These are phyloP conservation scores for Colletotrichum caudatum DNA, from an alignment of 2,329 filamentous ascomycete species.

Conservation along the genomic window DNA sequence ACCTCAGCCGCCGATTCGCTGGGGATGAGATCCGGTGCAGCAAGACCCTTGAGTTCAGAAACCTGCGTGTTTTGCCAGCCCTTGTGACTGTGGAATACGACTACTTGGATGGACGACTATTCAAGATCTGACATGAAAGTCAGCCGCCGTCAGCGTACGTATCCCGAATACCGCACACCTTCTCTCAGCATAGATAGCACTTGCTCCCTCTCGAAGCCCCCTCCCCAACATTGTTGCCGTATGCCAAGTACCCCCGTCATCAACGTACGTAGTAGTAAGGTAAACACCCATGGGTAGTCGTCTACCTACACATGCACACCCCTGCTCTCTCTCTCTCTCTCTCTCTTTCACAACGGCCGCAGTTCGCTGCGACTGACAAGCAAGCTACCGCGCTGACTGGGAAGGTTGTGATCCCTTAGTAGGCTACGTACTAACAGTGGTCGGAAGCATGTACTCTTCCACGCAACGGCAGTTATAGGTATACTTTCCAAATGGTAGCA, in stretches of 20 bases:
- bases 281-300: slow-evolving; percentile 16
- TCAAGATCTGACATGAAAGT: neutral
- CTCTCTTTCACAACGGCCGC: slow-evolving; percentile 33
- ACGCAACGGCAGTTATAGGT: neutral
- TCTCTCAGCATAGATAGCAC: too few species aligned
- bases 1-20: slow-evolving; percentile 23
- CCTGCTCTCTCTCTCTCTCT: slow-evolving; percentile 13
- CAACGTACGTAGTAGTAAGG: neutral
- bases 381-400: slow-evolving; percentile 16
- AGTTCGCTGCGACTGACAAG: slow-evolving; percentile 21
- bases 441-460: neutral
- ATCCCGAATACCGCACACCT: neutral
- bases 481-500: slow-evolving; percentile 13
- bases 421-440: slow-evolving; percentile 7
- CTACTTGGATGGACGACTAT: neutral
- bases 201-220: neutral
- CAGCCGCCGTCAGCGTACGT: neutral
- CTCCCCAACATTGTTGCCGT: neutral
- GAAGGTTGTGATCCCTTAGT: neutral
- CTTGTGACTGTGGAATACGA: neutral
- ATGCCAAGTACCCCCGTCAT: slow-evolving; percentile 30
- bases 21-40: neutral
- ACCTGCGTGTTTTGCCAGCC: neutral
- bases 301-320: slow-evolving; percentile 24
- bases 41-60: slow-evolving; percentile 13